Evolutionary conservation across 768 basidiomycete species (phyloP).

Genomic region (Suillus weaverae): DNA sequence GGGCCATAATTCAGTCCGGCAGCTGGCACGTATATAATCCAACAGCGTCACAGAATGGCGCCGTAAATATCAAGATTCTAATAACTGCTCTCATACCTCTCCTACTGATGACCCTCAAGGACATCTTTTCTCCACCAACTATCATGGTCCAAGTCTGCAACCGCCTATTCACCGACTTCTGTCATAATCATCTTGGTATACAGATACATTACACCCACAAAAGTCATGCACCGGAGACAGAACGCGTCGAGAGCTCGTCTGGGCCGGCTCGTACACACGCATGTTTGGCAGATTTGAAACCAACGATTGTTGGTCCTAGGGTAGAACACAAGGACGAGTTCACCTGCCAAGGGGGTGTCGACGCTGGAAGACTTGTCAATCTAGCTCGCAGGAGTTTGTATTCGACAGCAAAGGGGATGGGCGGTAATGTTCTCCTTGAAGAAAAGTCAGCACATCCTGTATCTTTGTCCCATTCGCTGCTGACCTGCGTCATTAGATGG

Average conservation of each 20-base stretch:
- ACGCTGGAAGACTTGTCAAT: slow-evolving; percentile 33
- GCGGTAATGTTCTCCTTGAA: slow-evolving; percentile 38
- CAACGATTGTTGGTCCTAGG: slow-evolving; percentile 32
- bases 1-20: not conserved
- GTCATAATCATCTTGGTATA: slow-evolving; percentile 20
- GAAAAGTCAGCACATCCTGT: slow-evolving; percentile 31
- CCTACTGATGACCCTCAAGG: not conserved
- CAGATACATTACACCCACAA: slow-evolving; percentile 22
- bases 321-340: slow-evolving; percentile 37
- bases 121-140: slow-evolving; percentile 17
- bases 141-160: slow-evolving; percentile 29
- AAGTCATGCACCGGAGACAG: slow-evolving; percentile 19
- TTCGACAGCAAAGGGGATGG: slow-evolving; percentile 33
- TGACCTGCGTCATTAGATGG: slow-evolving; percentile 30
- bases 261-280: slow-evolving; percentile 33
- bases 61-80: not conserved
- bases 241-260: slow-evolving; percentile 34
- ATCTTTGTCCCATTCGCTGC: slow-evolving; percentile 18
- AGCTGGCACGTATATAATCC: slow-evolving; percentile 5
- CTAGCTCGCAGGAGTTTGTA: slow-evolving; percentile 35
- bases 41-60: not conserved
- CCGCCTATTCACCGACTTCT: slow-evolving; percentile 24
- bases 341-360: slow-evolving; percentile 37
- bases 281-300: slow-evolving; percentile 22
- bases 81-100: not conserved